Evolutionary conservation across 345 rosid species (phyloP), one percentile per base, ranked within the genome.

Genomic region (Pistacia integerrima): DNA sequence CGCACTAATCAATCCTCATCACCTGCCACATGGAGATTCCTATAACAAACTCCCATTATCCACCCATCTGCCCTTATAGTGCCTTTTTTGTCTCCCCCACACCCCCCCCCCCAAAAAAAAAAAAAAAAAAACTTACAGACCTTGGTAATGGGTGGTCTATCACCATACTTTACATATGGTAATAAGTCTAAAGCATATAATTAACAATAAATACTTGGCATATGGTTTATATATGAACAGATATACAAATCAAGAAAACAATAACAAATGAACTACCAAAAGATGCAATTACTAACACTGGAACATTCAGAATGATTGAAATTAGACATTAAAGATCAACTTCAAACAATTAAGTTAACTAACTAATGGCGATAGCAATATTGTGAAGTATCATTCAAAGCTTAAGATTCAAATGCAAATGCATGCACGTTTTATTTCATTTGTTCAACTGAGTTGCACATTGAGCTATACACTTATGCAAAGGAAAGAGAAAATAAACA

Each of bases 131-230:
- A n/a, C n/a, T n/a, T n/a, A n/a, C n/a, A n/a, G n/a, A n/a, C n/a
- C n/a, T n/a, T n/a, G n/a, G n/a, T n/a, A n/a, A n/a, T n/a, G 25
- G 25, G 25, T 25, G 25, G 25, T 25, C 25, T 25, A 25, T 25
- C 25, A 25, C 12, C 33, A 30, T n/a, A 41, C 0, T 18, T 49
- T 14, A 4, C 75, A 57, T 38, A n/a, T 44, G 38, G 60, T 48
- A 75, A 75, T 11, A 67, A 77, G 52, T 35, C 28, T 61, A 64
- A 35, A 67, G 56, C 62, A 64, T 36, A 51, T 38, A 52, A 41
- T 59, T 64, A 14, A 33, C 28, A 36, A 33, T 16, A 74, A 54
- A 33, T 1, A 74, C 13, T 17, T 33, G 33, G 4, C 35, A 18
- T 48, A 63, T 8, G 28, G 9, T 64, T 46, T 52, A 49, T 64